A percentile compares a stretch with the other conserved stretches of the same genome.
Evolutionary conservation across 2,329 filamentous ascomycete species (phyloP).

Genomic region (Colletotrichum caudatum): DNA sequence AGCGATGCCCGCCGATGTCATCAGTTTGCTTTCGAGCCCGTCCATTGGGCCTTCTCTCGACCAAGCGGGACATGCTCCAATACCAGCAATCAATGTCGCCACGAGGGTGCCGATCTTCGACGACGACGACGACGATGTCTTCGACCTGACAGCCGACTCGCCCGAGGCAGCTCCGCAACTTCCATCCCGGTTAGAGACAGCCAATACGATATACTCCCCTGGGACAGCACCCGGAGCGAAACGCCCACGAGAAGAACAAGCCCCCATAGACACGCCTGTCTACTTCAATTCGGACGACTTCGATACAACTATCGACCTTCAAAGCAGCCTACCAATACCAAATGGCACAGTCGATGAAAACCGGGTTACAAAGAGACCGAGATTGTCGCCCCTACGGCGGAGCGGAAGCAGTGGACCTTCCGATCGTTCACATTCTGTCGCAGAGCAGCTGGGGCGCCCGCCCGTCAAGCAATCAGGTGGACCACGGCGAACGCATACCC

Average conservation of each 20-base stretch:
- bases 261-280: slow-evolving; percentile 40
- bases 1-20: slow-evolving; percentile 52
- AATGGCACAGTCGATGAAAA: slow-evolving; percentile 35
- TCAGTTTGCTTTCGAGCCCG: slow-evolving; percentile 52
- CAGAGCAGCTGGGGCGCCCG: not conserved
- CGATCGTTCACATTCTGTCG: slow-evolving; percentile 11
- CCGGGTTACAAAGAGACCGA: slow-evolving; percentile 49
- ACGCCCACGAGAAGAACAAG: slow-evolving; percentile 24
- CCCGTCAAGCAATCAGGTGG: not conserved
- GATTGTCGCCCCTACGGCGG: slow-evolving; percentile 43
- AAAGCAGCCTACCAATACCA: slow-evolving; percentile 34
- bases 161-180: not conserved
- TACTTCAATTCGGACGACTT: slow-evolving; percentile 57
- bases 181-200: not conserved
- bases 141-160: slow-evolving; percentile 42
- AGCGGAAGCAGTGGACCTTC: not conserved
- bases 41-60: slow-evolving; percentile 19
- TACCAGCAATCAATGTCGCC: not conserved
- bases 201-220: not conserved
- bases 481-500: not conserved
- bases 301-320: slow-evolving; percentile 55
- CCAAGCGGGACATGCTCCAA: slow-evolving; percentile 16
- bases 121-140: slow-evolving; percentile 36
- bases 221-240: not conserved
- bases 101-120: slow-evolving; percentile 1